Conservation (phyloP, 2,329 filamentous ascomycete species). For the Moelleriella libera region DNA sequence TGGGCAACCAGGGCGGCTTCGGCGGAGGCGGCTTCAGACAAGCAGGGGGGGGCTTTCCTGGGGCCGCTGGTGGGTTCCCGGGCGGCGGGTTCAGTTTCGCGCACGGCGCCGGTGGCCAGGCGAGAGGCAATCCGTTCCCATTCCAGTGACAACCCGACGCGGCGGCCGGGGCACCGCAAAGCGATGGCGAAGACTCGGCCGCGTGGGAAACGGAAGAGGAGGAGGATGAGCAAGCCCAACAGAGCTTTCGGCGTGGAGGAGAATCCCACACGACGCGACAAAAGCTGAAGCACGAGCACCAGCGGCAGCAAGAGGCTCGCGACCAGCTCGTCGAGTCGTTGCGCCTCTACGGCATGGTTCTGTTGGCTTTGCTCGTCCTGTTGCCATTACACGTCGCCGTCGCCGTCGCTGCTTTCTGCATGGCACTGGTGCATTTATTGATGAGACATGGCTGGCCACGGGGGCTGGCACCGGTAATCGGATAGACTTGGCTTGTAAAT, state of each 20-base stretch:
- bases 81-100: slow-evolving; percentile 40
- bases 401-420: slow-evolving; percentile 19
- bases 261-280: slow-evolving; percentile 6
- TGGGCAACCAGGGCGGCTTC: slow-evolving; percentile 50
- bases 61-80: slow-evolving; percentile 33
- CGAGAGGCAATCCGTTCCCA: slow-evolving; percentile 24
- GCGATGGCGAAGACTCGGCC: slow-evolving; percentile 15
- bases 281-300: background rate
- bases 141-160: slow-evolving; percentile 35
- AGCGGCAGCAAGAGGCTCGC: slow-evolving; percentile 15
- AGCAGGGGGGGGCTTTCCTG: slow-evolving; percentile 32
- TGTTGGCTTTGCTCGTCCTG: slow-evolving; percentile 30
- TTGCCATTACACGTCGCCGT: slow-evolving; percentile 28
- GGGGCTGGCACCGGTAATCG: background rate
- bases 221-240: slow-evolving; percentile 7
- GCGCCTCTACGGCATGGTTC: slow-evolving; percentile 25
- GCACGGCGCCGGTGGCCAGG: slow-evolving; percentile 16
- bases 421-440: slow-evolving; percentile 26
- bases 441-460: slow-evolving; percentile 13
- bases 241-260: slow-evolving; percentile 14
- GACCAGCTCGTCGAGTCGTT: slow-evolving; percentile 25
- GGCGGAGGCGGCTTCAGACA: slow-evolving; percentile 37
- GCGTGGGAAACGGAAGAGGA: slow-evolving; percentile 13
- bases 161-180: slow-evolving; percentile 18
- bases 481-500: background rate